Evolutionary conservation across 176 grass and related monocot species (phyloP).

Genomic region (Rhipidocladum racemiflorum): DNA sequence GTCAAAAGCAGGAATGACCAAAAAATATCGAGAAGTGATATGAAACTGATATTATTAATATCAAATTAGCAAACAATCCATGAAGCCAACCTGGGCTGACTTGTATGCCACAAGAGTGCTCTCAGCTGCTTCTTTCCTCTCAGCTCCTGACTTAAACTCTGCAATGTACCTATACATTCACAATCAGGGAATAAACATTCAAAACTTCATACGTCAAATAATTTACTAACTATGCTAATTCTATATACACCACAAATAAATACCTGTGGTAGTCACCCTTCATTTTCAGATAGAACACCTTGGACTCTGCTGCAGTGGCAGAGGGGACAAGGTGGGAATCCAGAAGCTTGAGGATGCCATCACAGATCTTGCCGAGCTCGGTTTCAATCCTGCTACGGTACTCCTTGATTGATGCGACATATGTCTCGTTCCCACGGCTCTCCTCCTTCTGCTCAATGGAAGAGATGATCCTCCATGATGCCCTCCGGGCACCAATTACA

Average conservation of each 20-base stretch:
- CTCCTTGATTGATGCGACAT: slow-evolving; percentile 47
- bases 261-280: slow-evolving; percentile 66
- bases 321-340: slow-evolving; percentile 50
- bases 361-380: slow-evolving; percentile 60
- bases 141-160: slow-evolving; percentile 51
- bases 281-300: slow-evolving; percentile 66
- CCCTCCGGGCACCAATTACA: slow-evolving; percentile 54
- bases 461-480: slow-evolving; percentile 59
- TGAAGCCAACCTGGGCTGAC: slow-evolving; percentile 43
- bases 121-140: slow-evolving; percentile 62
- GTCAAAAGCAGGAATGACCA: background rate
- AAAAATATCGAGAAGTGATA: background rate
- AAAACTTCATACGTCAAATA: background rate
- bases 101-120: slow-evolving; percentile 53
- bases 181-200: background rate
- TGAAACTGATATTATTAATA: background rate
- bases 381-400: slow-evolving; percentile 53
- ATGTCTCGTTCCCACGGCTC: slow-evolving; percentile 53
- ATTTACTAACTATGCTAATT: background rate
- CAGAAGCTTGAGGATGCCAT: slow-evolving; percentile 62
- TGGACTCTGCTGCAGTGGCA: slow-evolving; percentile 45
- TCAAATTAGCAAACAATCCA: background rate
- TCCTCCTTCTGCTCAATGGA: slow-evolving; percentile 72
- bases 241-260: background rate
- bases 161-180: slow-evolving; percentile 51